A percentile compares a stretch with the other conserved stretches of the same genome.
These are phyloP conservation scores for Cercospora beticola DNA, from an alignment of 2,329 filamentous ascomycete species.

Conservation along the genomic window DNA sequence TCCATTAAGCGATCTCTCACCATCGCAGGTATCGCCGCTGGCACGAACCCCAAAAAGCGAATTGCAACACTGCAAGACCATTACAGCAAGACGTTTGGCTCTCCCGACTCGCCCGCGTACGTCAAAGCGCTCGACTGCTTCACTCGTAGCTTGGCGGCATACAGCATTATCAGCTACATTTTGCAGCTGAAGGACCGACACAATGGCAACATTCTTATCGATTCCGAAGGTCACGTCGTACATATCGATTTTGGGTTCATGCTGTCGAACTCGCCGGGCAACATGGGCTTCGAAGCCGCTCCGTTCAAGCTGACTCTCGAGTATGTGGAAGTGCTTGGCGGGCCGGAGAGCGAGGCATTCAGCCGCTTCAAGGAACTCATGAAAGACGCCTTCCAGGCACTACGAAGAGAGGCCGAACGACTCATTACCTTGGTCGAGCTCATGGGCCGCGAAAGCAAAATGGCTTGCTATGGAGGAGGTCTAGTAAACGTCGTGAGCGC, in stretches of 20 bases:
- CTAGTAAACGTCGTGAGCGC: conserved; percentile 68
- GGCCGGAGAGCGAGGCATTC: conserved; percentile 67
- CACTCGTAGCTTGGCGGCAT: conserved; percentile 76
- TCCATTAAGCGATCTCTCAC: conserved; percentile 81
- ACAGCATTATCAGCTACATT: conserved; percentile 81
- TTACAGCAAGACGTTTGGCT: conserved; percentile 75
- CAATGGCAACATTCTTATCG: conserved; percentile 82
- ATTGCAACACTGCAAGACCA: conserved; percentile 81
- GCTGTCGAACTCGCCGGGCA: conserved; percentile 81
- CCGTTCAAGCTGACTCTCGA: conserved; percentile 85
- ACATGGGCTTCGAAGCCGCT: conserved; percentile 81
- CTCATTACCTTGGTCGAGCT: conserved; percentile 79
- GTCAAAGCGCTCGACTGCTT: conserved; percentile 74
- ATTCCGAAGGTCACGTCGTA: conserved; percentile 81
- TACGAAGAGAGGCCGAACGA: conserved; percentile 75
- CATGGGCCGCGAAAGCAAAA: conserved; percentile 80
- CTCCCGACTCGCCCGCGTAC: conserved; percentile 67
- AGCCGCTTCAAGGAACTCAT: conserved; percentile 75
- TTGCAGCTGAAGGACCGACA: conserved; percentile 83
- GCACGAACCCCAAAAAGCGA: conserved; percentile 70
- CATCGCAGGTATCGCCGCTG: conserved; percentile 69
- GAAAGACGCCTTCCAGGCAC: conserved; percentile 80
- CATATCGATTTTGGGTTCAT: conserved; percentile 91
- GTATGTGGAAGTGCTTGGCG: conserved; percentile 80
- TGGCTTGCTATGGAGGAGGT: conserved; percentile 79